phyloP scores from a whole-genome alignment of 140 eudicot genomes.

The Erigeron philadelphicus region DNA sequence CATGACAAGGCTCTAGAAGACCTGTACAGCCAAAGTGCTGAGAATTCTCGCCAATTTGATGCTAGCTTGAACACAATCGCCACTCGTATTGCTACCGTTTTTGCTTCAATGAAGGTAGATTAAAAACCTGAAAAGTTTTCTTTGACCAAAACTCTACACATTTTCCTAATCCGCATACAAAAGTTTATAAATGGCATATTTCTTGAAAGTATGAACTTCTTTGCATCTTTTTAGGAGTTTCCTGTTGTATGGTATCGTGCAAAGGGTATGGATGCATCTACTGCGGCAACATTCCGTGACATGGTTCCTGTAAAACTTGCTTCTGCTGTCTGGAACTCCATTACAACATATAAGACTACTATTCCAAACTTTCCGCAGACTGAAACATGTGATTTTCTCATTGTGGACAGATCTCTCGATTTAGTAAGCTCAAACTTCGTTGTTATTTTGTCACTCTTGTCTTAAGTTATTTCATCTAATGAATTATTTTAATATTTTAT shows the following conservation, averaged over 20 bases:
- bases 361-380: constrained; percentile 78
- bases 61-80: constrained; percentile 65
- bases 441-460: background rate
- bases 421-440: constrained; percentile 38
- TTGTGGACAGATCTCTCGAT: constrained; percentile 84
- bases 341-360: constrained; percentile 60
- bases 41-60: constrained; percentile 64
- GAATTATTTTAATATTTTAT: too few species aligned
- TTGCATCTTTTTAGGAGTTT: constrained; percentile 50
- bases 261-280: constrained; percentile 50
- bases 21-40: constrained; percentile 56
- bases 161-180: too few species aligned
- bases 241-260: constrained; percentile 82
- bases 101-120: constrained; percentile 91
- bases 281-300: constrained; percentile 44
- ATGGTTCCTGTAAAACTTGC: constrained; percentile 79
- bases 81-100: constrained; percentile 80
- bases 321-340: constrained; percentile 66
- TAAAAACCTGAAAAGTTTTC: background rate
- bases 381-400: constrained; percentile 85
- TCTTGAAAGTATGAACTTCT: constrained; percentile 18
- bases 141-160: too few species aligned
- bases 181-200: background rate
- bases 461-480: too few species aligned
- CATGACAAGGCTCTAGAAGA: constrained; percentile 78